Evolutionary conservation across 345 rosid species (phyloP).

Genomic region (Nephelium lappaceum): DNA sequence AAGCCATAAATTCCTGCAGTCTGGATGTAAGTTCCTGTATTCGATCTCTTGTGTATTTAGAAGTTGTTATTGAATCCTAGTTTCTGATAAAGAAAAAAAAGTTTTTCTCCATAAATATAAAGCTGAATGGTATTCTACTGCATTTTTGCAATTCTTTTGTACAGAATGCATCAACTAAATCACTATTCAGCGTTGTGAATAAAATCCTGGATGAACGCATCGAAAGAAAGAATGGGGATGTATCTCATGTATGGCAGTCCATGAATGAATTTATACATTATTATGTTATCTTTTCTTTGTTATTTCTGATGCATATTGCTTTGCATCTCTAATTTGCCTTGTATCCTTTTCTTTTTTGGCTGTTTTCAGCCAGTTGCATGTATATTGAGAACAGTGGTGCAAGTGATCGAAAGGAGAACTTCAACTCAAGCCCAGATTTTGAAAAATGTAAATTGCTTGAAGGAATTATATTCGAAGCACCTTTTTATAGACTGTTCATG

Average conservation of each 20-base stretch:
- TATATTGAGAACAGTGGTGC: constrained; percentile 60
- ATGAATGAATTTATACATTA: constrained; percentile 12
- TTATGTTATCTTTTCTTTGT: constrained; percentile 1
- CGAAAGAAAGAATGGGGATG: constrained; percentile 66
- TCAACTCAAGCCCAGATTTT: constrained; percentile 69
- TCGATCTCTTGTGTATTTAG: constrained; percentile 5
- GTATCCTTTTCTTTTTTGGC: constrained; percentile 8
- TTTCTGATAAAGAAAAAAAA: background rate
- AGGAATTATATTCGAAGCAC: constrained; percentile 11
- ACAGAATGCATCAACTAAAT: constrained; percentile 76
- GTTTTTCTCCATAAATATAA: background rate
- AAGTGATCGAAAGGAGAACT: constrained; percentile 72
- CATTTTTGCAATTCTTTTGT: constrained; percentile 19
- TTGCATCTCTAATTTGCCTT: constrained; percentile 16
- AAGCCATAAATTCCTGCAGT: constrained; percentile 61
- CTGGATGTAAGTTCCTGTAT: constrained; percentile 59
- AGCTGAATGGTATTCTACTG: constrained; percentile 26
- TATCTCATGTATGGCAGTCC: constrained; percentile 64
- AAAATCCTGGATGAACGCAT: constrained; percentile 70
- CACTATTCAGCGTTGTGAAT: constrained; percentile 63
- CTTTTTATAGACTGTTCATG: constrained; percentile 20
- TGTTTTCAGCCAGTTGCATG: constrained; percentile 52
- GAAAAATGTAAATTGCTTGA: constrained; percentile 58
- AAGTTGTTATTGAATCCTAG: background rate
- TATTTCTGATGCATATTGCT: background rate